Percentiles rank a stretch among this genome's conserved stretches.
phyloP scores from a whole-genome alignment of 805 yeast genomes.

The Nakazawaea ishiwadae region DNA sequence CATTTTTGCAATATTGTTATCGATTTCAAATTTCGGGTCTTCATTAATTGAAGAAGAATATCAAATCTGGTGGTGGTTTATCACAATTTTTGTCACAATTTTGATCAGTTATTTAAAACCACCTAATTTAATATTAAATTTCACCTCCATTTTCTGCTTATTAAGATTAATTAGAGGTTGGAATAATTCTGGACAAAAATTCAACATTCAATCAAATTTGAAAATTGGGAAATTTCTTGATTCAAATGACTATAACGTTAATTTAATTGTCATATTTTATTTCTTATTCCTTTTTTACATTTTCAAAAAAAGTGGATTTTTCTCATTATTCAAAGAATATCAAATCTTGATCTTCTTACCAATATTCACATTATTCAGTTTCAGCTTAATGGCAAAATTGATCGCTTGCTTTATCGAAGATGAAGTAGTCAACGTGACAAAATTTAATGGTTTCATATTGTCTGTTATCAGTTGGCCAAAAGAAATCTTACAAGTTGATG shows the following conservation, averaged over 20 bases:
- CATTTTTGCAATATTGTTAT: conserved; percentile 28
- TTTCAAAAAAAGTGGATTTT: conserved; percentile 20
- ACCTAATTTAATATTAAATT: neutral
- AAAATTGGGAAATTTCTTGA: conserved; percentile 44
- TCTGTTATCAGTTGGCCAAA: conserved; percentile 25
- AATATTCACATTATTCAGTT: conserved; percentile 39
- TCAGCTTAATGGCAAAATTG: conserved; percentile 21
- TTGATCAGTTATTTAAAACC: conserved; percentile 16
- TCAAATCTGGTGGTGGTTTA: conserved; percentile 89
- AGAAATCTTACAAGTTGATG: conserved; percentile 23
- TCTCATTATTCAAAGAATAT: conserved; percentile 18
- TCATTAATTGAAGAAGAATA: conserved; percentile 95
- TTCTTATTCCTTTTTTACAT: conserved; percentile 16
- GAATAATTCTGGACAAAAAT: conserved; percentile 90
- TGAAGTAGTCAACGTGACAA: neutral
- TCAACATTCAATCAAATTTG: conserved; percentile 38
- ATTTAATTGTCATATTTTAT: conserved; percentile 37
- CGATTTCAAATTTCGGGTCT: conserved; percentile 70
- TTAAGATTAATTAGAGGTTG: conserved; percentile 70
- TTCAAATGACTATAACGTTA: conserved; percentile 39
- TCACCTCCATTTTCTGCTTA: conserved; percentile 22
- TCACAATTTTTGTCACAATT: conserved; percentile 29
- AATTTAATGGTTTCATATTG: conserved; percentile 21
- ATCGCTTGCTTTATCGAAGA: conserved; percentile 2
- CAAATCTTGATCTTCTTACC: conserved; percentile 35